Base-by-base conservation (phyloP, 352 stramenopile genomes). In the Phytophthora citricola region DNA sequence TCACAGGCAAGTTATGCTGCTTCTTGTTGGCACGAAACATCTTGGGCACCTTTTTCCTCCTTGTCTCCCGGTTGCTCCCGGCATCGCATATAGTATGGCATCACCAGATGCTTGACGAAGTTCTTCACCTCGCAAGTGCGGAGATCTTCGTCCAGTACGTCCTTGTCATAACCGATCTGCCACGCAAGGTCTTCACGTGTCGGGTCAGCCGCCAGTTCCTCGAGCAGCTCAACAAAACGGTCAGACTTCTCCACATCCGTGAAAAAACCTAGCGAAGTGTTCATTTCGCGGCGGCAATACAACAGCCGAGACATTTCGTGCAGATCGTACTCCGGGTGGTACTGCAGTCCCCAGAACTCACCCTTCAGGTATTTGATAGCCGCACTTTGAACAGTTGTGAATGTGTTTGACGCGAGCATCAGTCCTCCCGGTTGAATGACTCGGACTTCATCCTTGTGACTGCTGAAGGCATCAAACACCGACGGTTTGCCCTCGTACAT, bases 301-400 rank as follows among this genome's bases (percentile, higher is more conserved):
- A 89, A 51, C 50, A 93, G 64, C 3, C 83, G 71, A n/a, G 85
- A 80, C 63, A 93, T 83, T 55, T 93, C 85, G 58, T 93, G 81
- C 44, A 92, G 63, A 44, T 93, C 75, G 56, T 92, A 93, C 68
- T 93, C 83, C 4, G 85, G 81, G 26, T 93, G 85, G 58, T 93
- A 93, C 57, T 93, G 85, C 27, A 91, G 58, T 17, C 66, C 83
- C 85, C 83, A 93, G 50, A 91, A 91, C n/a, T 90, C 82, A 43
- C 85, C 85, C 31, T 88, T 87, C 8, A 89, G 56, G 49, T 89
- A 75, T 32, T 72, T 74, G 29, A 93, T 58, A 24, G 55, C 71
- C 5, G 82, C 80, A 24, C 79, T 85, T 53, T 93, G 83, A 53
- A 90, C 81, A 6, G 68, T 71, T 1, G 81, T 90, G 57, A 87